phyloP scores from a whole-genome alignment of 495 filamentous ascomycete genomes.

The Immersiella caudata region DNA sequence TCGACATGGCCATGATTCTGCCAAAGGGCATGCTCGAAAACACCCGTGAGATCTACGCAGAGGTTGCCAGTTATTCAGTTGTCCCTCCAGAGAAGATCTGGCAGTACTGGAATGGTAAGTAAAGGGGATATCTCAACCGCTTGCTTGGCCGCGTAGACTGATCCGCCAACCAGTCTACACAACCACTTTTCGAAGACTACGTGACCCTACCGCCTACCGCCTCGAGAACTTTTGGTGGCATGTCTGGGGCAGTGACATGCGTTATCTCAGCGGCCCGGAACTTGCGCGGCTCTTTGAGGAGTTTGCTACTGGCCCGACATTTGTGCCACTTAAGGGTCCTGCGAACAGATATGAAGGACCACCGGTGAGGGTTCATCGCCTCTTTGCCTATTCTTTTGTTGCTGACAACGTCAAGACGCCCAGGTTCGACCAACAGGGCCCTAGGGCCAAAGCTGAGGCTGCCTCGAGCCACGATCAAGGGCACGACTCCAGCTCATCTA shows the following conservation, averaged over 20 bases:
- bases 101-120: slow-evolving; percentile 55
- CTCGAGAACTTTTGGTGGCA: slow-evolving; percentile 62
- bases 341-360: slow-evolving; percentile 46
- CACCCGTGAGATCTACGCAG: slow-evolving; percentile 45
- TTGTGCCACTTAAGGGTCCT: slow-evolving; percentile 50
- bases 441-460: not conserved
- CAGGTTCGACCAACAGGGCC: not conserved
- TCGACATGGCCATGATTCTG: slow-evolving; percentile 41
- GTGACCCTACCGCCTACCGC: slow-evolving; percentile 56
- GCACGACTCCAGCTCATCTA: slow-evolving; percentile 10
- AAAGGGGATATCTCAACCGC: not conserved
- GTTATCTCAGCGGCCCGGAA: slow-evolving; percentile 46
- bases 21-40: slow-evolving; percentile 54
- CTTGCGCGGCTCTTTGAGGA: slow-evolving; percentile 53
- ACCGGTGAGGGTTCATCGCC: slow-evolving; percentile 35
- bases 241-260: slow-evolving; percentile 55
- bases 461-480: not conserved
- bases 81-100: slow-evolving; percentile 53
- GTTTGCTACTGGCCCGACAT: slow-evolving; percentile 52
- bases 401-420: slow-evolving; percentile 23
- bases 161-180: slow-evolving; percentile 49
- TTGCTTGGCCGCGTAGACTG: slow-evolving; percentile 13
- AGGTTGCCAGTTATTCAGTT: slow-evolving; percentile 51
- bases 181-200: slow-evolving; percentile 51
- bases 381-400: not conserved